Evolutionary conservation across 441 rosid genomes (phyloP).

Genomic region (Aleurites moluccanus): DNA sequence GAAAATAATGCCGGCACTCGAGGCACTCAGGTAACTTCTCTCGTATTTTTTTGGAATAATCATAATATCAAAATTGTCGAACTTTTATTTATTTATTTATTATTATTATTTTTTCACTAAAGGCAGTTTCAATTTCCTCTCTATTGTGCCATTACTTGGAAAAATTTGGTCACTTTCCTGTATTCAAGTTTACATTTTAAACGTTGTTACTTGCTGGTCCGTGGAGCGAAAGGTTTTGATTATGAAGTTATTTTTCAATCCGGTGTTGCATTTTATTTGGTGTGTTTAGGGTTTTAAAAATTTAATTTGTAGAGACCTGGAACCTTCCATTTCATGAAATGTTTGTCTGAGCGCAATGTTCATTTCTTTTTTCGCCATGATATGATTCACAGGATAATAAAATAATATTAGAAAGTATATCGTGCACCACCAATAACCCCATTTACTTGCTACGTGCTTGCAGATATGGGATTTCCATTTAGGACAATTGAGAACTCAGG

Average conservation of each 20-base stretch:
- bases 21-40: conserved; percentile 45
- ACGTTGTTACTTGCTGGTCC: too few relatives aligned
- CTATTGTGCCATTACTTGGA: background rate
- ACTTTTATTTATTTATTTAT: background rate
- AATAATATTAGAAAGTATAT: background rate
- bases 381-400: background rate
- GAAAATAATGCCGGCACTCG: conserved; percentile 34
- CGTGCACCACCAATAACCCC: background rate
- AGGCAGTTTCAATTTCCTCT: background rate
- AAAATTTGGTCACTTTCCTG: background rate
- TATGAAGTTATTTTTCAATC: background rate
- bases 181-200: too few relatives aligned
- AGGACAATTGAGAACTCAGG: conserved; percentile 53
- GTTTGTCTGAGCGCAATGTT: background rate
- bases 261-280: background rate
- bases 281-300: background rate
- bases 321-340: conserved; percentile 8
- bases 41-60: background rate
- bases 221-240: too few relatives aligned
- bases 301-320: conserved; percentile 5
- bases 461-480: conserved; percentile 91
- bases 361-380: background rate
- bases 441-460: conserved; percentile 18
- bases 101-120: too few relatives aligned
- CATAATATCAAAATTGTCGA: background rate